Evolutionary conservation across 2,329 filamentous ascomycete genomes (phyloP).

Genomic region (Trichoderma hamatum): DNA sequence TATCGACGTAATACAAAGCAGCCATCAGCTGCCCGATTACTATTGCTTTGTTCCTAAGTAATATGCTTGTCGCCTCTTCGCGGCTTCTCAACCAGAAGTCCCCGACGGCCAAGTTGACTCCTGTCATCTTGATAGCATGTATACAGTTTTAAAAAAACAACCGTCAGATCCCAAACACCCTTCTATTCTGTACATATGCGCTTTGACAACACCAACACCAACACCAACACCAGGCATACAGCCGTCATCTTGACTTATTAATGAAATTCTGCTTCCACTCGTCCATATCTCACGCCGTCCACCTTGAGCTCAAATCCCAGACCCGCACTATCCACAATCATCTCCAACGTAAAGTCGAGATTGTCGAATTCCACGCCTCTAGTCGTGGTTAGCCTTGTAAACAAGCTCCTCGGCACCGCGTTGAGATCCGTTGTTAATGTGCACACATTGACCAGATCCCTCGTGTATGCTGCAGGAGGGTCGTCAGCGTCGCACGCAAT

Average conservation of each 20-base stretch:
- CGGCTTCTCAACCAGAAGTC: neutral
- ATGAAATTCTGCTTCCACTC: constrained; percentile 78
- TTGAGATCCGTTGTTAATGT: constrained; percentile 79
- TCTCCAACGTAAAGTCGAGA: constrained; percentile 79
- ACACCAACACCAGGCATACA: neutral
- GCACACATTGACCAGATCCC: constrained; percentile 71
- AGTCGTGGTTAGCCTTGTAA: constrained; percentile 76
- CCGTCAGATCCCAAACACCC: neutral
- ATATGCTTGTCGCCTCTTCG: neutral
- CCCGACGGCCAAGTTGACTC: neutral
- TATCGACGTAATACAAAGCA: no score
- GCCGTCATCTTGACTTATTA: constrained; percentile 36
- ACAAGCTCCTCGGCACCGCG: constrained; percentile 72
- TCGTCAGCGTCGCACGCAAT: constrained; percentile 74
- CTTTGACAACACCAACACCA: neutral
- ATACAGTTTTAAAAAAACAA: neutral
- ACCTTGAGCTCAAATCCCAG: constrained; percentile 78
- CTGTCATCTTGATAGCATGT: neutral
- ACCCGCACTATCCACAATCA: constrained; percentile 78
- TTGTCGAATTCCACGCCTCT: constrained; percentile 81
- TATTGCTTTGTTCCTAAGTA: neutral
- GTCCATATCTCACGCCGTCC: constrained; percentile 74
- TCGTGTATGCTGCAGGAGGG: constrained; percentile 62
- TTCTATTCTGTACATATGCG: neutral
- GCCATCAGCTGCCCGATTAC: no score